Percentiles rank a stretch among this genome's conserved stretches.
Conservation (phyloP, 2,329 filamentous ascomycete species). For the Fusarium oligoseptatum region DNA sequence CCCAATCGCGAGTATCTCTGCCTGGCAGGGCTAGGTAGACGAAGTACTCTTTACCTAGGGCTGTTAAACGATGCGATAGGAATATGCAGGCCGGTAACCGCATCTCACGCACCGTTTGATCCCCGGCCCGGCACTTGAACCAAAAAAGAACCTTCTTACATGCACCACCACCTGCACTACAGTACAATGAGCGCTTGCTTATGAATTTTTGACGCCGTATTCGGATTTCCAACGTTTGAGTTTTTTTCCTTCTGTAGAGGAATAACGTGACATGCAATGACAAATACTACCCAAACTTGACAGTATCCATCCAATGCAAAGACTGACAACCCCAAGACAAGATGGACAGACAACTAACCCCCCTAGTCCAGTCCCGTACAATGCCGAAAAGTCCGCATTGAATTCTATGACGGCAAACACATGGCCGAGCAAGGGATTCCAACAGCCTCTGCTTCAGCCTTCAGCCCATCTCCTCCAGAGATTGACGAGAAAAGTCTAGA, state of each 20-base stretch:
- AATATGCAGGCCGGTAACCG: not conserved
- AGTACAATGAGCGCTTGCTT: not conserved
- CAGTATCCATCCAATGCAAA: not conserved
- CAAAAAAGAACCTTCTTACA: not conserved
- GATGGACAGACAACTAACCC: not conserved
- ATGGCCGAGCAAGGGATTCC: not conserved
- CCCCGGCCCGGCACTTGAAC: slow-evolving; percentile 1
- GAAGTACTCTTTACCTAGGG: not conserved
- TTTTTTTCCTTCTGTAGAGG: not conserved
- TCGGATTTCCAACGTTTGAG: not conserved
- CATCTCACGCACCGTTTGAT: slow-evolving; percentile 3
- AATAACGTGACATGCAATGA: not conserved
- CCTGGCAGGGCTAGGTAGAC: not conserved
- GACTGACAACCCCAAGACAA: not conserved
- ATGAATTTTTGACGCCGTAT: not conserved
- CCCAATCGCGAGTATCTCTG: slow-evolving; percentile 22
- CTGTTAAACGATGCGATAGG: not conserved
- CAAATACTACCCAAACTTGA: not conserved
- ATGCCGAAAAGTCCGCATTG: not conserved
- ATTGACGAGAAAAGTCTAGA: not conserved
- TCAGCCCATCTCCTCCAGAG: not conserved
- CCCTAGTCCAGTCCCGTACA: not conserved
- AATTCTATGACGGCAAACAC: not conserved
- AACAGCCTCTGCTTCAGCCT: not conserved
- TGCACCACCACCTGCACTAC: not conserved